Evolutionary conservation across 768 basidiomycete genomes (phyloP).

Genomic region (Crassisporium funariophilum): DNA sequence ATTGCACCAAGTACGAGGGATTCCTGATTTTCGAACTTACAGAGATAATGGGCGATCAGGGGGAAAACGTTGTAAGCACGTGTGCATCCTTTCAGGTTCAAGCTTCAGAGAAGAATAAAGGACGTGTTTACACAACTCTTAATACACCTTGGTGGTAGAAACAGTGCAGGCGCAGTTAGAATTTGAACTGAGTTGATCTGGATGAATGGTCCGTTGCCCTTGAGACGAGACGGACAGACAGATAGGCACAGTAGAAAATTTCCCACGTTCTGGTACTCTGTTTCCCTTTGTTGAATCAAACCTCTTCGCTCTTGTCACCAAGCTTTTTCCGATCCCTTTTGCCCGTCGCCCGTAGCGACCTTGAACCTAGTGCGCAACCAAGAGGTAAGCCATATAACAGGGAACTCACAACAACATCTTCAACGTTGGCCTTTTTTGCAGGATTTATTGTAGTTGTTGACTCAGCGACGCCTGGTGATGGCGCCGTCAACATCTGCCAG

Average conservation of each 20-base stretch:
- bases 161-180: no score
- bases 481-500: slow-evolving; percentile 19
- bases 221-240: slow-evolving; percentile 7
- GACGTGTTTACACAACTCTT: no score
- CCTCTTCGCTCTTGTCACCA: slow-evolving; percentile 8
- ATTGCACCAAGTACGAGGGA: no score
- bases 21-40: no score
- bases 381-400: slow-evolving; percentile 8
- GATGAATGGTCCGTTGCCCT: neutral
- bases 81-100: no score
- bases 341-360: slow-evolving; percentile 7
- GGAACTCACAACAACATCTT: neutral
- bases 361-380: neutral
- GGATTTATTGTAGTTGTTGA: slow-evolving; percentile 9
- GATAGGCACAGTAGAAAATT: slow-evolving; percentile 9
- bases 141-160: no score
- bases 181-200: no score
- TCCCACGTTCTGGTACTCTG: slow-evolving; percentile 17
- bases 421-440: neutral
- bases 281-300: slow-evolving; percentile 21
- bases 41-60: no score
- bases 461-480: slow-evolving; percentile 21
- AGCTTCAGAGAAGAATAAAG: no score
- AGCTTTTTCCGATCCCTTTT: neutral
- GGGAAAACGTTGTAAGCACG: no score